phyloP scores from a whole-genome alignment of 2,329 filamentous ascomycete species.

The Westerdykella aurantiaca region DNA sequence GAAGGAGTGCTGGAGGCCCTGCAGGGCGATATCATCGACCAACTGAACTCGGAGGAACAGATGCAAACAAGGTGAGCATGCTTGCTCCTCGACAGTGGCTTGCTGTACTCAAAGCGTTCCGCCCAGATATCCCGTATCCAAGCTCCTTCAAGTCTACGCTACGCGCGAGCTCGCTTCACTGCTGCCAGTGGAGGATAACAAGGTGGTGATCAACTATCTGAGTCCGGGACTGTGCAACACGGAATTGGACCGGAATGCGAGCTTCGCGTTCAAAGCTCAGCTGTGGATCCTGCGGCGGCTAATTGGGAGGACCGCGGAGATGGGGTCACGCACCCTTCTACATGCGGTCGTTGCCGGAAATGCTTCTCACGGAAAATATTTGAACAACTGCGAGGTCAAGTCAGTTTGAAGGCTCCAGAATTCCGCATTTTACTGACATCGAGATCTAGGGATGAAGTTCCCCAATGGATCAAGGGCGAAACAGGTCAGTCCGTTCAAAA shows the following conservation, averaged over 20 bases:
- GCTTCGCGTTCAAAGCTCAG: not conserved
- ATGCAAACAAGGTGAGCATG: not conserved
- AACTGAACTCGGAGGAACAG: not conserved
- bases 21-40: not conserved
- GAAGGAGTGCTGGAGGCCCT: not conserved
- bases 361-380: conserved; percentile 2
- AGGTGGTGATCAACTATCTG: conserved; percentile 15
- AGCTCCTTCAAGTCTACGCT: conserved; percentile 14
- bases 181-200: conserved; percentile 3
- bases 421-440: not conserved
- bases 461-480: not conserved
- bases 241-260: conserved; percentile 11
- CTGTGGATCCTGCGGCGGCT: not conserved
- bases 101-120: not conserved
- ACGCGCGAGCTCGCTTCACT: conserved; percentile 8
- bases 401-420: not conserved
- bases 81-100: too few species aligned
- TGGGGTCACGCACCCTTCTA: conserved; percentile 3
- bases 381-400: conserved; percentile 2
- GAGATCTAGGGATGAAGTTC: not conserved
- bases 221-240: conserved; percentile 17
- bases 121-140: conserved; percentile 12
- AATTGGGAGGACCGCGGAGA: conserved; percentile 3
- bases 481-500: not conserved
- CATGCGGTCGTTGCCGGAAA: conserved; percentile 1